Percentiles rank a stretch among this genome's conserved stretches.
These are phyloP conservation scores for Ambrosiella cleistominuta DNA, from an alignment of 2,329 filamentous ascomycete species.

Conservation along the genomic window DNA sequence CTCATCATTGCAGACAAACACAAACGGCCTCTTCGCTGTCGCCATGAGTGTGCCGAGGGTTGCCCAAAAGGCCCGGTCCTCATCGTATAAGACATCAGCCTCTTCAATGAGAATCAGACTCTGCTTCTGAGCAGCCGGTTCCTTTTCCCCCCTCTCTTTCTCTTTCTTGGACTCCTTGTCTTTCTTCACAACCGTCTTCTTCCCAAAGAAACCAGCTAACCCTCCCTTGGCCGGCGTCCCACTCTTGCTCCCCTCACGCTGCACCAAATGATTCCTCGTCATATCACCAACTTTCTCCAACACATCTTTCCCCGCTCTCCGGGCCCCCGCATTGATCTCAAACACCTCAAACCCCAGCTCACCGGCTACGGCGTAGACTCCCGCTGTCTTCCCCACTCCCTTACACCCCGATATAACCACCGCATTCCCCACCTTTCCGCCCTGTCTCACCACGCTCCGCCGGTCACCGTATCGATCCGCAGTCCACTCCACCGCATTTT, in stretches of 20 bases:
- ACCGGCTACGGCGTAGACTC: constrained; percentile 78
- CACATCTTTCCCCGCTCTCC: constrained; percentile 76
- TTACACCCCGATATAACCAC: constrained; percentile 79
- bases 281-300: constrained; percentile 89
- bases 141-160: constrained; percentile 17
- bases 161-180: constrained; percentile 19
- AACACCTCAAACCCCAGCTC: constrained; percentile 90
- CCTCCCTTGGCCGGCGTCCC: constrained; percentile 13
- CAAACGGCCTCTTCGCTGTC: constrained; percentile 76
- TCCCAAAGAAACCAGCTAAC: constrained; percentile 14
- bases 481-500: constrained; percentile 8
- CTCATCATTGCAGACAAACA: constrained; percentile 93
- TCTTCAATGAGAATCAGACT: constrained; percentile 90
- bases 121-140: constrained; percentile 53
- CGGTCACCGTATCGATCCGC: not conserved
- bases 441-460: constrained; percentile 6
- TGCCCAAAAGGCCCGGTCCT: constrained; percentile 88
- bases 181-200: constrained; percentile 23
- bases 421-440: constrained; percentile 45
- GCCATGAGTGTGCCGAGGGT: constrained; percentile 61
- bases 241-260: constrained; percentile 21
- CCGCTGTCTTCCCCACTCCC: constrained; percentile 84
- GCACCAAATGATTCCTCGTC: constrained; percentile 84
- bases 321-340: constrained; percentile 73
- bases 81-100: constrained; percentile 82